phyloP scores from a whole-genome alignment of 352 stramenopile genomes.

The Pythium coloratum region DNA sequence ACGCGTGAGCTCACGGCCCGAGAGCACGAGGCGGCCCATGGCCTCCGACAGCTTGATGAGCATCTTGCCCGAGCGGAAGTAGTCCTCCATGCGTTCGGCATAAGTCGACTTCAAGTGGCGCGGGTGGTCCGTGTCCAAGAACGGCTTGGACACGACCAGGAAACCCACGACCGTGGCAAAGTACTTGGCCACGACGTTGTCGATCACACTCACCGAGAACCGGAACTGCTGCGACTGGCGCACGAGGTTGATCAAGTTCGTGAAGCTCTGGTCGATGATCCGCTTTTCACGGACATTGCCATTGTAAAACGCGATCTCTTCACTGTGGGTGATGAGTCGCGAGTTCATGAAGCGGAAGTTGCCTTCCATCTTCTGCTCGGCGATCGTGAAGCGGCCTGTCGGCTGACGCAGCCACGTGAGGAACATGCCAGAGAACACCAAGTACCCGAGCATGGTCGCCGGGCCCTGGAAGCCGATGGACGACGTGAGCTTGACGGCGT shows the following conservation, averaged over 20 bases:
- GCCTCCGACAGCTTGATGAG: slow-evolving; percentile 84
- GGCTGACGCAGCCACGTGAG: slow-evolving; percentile 52
- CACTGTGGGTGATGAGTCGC: slow-evolving; percentile 84
- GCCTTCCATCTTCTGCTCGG: slow-evolving; percentile 81
- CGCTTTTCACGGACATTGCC: slow-evolving; percentile 83
- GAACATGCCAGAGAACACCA: slow-evolving; percentile 46
- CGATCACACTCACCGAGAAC: slow-evolving; percentile 77
- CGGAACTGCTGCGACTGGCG: slow-evolving; percentile 83
- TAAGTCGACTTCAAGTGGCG: slow-evolving; percentile 62
- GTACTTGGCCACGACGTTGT: slow-evolving; percentile 89
- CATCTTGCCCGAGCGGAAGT: slow-evolving; percentile 86
- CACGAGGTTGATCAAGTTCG: slow-evolving; percentile 58
- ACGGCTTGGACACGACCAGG: slow-evolving; percentile 71
- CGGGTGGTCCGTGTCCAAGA: slow-evolving; percentile 58
- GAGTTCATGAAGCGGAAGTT: slow-evolving; percentile 89
- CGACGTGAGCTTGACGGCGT: slow-evolving; percentile 60
- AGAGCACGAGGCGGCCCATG: slow-evolving; percentile 84
- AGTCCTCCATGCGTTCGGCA: slow-evolving; percentile 81
- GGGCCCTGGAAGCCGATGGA: slow-evolving; percentile 77
- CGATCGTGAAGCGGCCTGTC: slow-evolving; percentile 80
- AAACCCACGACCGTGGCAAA: slow-evolving; percentile 84
- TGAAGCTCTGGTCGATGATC: slow-evolving; percentile 76
- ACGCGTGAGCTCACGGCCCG: slow-evolving; percentile 79
- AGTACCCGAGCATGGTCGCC: slow-evolving; percentile 58
- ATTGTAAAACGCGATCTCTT: slow-evolving; percentile 92